Evolutionary conservation across 2,329 filamentous ascomycete species (phyloP).

Genomic region (Fusarium sambucinum): DNA sequence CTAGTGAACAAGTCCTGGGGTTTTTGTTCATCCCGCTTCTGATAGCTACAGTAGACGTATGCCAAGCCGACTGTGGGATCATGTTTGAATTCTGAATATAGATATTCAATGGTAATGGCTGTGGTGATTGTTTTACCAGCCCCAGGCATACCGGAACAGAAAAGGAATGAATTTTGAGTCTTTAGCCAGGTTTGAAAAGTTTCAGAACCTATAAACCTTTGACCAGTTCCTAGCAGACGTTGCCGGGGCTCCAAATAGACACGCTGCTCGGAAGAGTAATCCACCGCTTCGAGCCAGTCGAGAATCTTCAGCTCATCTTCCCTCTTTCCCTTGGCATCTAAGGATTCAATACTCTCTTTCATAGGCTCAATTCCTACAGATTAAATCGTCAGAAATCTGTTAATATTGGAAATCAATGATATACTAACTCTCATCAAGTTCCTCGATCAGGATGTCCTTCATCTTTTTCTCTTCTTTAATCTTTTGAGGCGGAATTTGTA

Average conservation of each 20-base stretch:
- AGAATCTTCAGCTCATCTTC: neutral
- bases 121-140: neutral
- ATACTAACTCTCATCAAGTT: neutral
- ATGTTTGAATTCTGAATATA: rapidly evolving
- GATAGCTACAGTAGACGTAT: neutral
- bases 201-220: neutral
- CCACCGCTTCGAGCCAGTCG: neutral
- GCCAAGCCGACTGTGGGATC: neutral
- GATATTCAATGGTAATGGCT: neutral
- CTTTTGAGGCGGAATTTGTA: rapidly evolving
- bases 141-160: neutral
- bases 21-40: neutral
- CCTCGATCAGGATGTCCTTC: neutral
- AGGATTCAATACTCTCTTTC: rapidly evolving
- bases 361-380: neutral
- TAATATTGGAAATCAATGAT: neutral
- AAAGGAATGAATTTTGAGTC: neutral
- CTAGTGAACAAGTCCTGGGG: neutral
- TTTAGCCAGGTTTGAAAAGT: neutral
- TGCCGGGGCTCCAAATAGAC: neutral
- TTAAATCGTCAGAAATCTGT: rapidly evolving
- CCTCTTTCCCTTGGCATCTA: neutral
- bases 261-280: neutral
- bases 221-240: neutral
- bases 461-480: neutral